Evolutionary conservation across 306 rosid species (phyloP).

Genomic region (Luffa aegyptiaca): DNA sequence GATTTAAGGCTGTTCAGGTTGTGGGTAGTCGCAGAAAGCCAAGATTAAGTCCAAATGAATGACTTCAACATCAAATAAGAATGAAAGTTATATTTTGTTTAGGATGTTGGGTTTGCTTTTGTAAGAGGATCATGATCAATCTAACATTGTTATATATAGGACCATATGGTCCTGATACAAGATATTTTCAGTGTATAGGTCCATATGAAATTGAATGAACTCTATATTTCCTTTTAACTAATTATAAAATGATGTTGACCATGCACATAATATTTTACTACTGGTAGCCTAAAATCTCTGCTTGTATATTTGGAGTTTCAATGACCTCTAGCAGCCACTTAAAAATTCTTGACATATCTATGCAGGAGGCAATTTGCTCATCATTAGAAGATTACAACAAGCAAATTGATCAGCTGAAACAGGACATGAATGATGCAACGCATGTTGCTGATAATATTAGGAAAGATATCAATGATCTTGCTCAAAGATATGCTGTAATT

Average conservation of each 20-base stretch:
- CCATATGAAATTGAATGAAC: background rate
- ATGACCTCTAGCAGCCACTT: background rate
- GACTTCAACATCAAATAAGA: no score
- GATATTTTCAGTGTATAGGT: background rate
- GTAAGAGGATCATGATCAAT: no score
- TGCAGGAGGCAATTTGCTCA: conserved; percentile 90
- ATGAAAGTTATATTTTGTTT: no score
- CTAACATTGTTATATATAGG: background rate
- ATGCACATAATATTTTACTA: background rate
- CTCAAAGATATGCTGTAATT: conserved; percentile 94
- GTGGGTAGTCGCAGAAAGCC: no score
- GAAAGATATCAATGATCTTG: conserved; percentile 92
- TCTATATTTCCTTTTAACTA: background rate
- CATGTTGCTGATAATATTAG: conserved; percentile 95
- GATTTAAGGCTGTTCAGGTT: no score
- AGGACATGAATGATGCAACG: conserved; percentile 98
- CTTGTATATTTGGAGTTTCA: background rate
- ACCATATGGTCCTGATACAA: background rate
- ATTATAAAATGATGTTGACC: background rate
- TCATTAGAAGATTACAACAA: conserved; percentile 96
- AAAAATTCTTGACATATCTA: conserved; percentile 1
- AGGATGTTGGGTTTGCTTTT: no score
- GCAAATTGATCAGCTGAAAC: conserved; percentile 87
- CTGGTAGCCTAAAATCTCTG: background rate
- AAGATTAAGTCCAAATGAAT: no score